Evolutionary conservation across 2,329 filamentous ascomycete genomes (phyloP), one percentile per base, ranked within the genome.

Genomic region (Lasiodiplodia citricola): DNA sequence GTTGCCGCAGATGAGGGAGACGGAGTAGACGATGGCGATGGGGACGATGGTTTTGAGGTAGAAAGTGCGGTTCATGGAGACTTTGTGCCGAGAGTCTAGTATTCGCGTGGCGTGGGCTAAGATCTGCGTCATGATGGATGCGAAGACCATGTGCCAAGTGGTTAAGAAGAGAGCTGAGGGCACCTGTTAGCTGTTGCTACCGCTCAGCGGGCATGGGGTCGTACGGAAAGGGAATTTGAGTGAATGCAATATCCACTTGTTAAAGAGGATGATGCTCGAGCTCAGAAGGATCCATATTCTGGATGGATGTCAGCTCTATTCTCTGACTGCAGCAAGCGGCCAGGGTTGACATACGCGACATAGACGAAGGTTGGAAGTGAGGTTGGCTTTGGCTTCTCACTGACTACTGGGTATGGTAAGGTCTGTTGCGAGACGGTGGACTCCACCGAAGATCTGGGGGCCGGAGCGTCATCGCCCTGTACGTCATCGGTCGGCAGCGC

Each of bases 1-100:
- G 85, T 98, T 98, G 78, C 94, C 94, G 82, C 94, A 97, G 79
- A 98, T 97, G 85, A 98, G 87, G 82, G 92, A 96, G 85, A 97
- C 85, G 79, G 92, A 96, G 89, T 97, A 98, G 85, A 97, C 96
- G 79, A 97, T 82, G 73, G 95, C 95, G 76, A 98, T 97, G 68
- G 95, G 95, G 44, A 97, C 91, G 74, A 98, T 97, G 55, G 94
- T 94, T 74, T 94, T 91, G 70, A 98, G 85, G 81, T 98, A 98
- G 76, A 97, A 90, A 72, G 91, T 91, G 74, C 93, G 93, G 31
- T 92, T 98, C 95, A 98, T 98, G 84, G 97, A 97, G 70, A 98
- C 94, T 51, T 91, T 92, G 84, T 97, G 97, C 76, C 96, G 90
- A 74, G 94, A 94, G 83, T 99, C 96, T 72, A 99, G 92, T 66